phyloP scores from a whole-genome alignment of 2,329 filamentous ascomycete genomes.

The Salinomyces thailandicus region DNA sequence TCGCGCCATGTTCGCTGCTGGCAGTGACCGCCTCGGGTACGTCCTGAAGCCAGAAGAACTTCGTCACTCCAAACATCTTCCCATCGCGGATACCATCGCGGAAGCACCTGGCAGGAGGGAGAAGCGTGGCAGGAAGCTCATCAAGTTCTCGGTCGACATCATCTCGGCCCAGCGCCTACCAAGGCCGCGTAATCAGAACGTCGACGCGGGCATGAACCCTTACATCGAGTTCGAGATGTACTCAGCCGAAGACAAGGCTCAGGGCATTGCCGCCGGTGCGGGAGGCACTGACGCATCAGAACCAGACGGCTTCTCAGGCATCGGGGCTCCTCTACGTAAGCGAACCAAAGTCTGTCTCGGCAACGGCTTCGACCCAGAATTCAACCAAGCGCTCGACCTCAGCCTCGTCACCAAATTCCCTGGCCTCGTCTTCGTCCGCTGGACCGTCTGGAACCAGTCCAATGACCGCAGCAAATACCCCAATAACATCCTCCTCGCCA shows the following conservation, averaged over 20 bases:
- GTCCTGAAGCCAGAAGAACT: slow-evolving; percentile 86
- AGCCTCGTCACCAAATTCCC: slow-evolving; percentile 88
- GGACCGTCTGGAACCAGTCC: slow-evolving; percentile 77
- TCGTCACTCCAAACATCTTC: slow-evolving; percentile 52
- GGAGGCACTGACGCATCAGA: slow-evolving; percentile 56
- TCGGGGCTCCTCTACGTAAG: slow-evolving; percentile 62
- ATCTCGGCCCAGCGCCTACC: slow-evolving; percentile 94
- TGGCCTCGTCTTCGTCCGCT: slow-evolving; percentile 84
- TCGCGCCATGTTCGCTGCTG: slow-evolving; percentile 92
- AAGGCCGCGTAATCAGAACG: slow-evolving; percentile 61
- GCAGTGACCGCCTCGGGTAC: slow-evolving; percentile 77
- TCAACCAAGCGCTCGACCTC: slow-evolving; percentile 69
- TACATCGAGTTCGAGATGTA: slow-evolving; percentile 94
- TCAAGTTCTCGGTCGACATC: slow-evolving; percentile 76
- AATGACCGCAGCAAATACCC: slow-evolving; percentile 56
- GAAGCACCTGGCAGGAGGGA: slow-evolving; percentile 41
- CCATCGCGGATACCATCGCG: slow-evolving; percentile 42
- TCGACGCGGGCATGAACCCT: slow-evolving; percentile 70
- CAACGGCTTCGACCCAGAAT: slow-evolving; percentile 90
- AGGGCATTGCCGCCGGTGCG: slow-evolving; percentile 56
- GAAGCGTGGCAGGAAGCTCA: slow-evolving; percentile 68
- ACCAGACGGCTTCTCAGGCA: slow-evolving; percentile 54
- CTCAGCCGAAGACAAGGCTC: slow-evolving; percentile 82
- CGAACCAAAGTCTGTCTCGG: slow-evolving; percentile 71
- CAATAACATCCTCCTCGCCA: slow-evolving; percentile 58